These are phyloP conservation scores for Actinomortierella wolfii DNA, from an alignment of 371 early-diverging fungal species.

Conservation along the genomic window DNA sequence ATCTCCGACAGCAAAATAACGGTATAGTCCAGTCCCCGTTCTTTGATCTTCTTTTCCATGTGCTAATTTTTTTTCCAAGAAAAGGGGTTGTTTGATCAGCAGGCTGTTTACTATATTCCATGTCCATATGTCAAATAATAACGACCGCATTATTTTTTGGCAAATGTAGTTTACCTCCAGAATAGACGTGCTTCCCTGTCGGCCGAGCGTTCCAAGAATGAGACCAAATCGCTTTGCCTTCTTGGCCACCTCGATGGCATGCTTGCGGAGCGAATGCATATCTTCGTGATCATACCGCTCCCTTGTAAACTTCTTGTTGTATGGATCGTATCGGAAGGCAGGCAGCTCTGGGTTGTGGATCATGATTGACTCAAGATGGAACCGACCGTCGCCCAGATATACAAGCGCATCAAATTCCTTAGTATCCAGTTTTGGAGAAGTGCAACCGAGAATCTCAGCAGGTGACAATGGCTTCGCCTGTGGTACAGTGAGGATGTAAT, in stretches of 20 bases:
- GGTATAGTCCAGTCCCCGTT: slow-evolving; percentile 71
- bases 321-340: slow-evolving; percentile 98
- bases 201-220: slow-evolving; percentile 97
- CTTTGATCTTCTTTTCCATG: slow-evolving; percentile 66
- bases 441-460: slow-evolving; percentile 99
- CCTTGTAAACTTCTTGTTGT: slow-evolving; percentile 87
- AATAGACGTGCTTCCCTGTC: slow-evolving; percentile 96
- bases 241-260: slow-evolving; percentile 78
- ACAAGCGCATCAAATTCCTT: slow-evolving; percentile 71
- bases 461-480: slow-evolving; percentile 96
- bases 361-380: slow-evolving; percentile 99
- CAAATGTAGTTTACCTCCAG: slow-evolving; percentile 56
- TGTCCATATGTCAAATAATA: too few species aligned
- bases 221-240: slow-evolving; percentile 85
- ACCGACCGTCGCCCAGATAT: slow-evolving; percentile 98
- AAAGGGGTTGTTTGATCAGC: neutral
- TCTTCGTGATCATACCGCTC: slow-evolving; percentile 94
- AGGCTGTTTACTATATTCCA: too few species aligned
- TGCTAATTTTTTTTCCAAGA: slow-evolving; percentile 46
- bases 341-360: slow-evolving; percentile 94
- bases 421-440: slow-evolving; percentile 84
- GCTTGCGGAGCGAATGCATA: slow-evolving; percentile 86
- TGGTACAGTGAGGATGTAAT: slow-evolving; percentile 79
- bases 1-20: slow-evolving; percentile 92
- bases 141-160: neutral